A percentile compares a stretch with the other conserved stretches of the same genome.
Evolutionary conservation across 2,329 filamentous ascomycete genomes (phyloP).

Genomic region (Anisogramma anomala): DNA sequence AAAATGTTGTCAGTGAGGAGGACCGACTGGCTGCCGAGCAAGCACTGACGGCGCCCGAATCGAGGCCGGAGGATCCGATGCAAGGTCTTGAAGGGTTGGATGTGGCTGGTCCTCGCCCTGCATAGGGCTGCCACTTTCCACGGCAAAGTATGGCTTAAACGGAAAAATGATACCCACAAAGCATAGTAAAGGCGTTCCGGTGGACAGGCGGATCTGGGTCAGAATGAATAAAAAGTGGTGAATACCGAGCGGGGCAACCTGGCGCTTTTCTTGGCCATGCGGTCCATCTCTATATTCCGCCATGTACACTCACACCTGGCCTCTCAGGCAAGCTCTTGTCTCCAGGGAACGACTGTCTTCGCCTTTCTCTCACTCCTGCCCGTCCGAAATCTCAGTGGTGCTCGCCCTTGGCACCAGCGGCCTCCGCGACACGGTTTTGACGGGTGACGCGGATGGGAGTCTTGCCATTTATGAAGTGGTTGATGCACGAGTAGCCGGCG

Average conservation of each 20-base stretch:
- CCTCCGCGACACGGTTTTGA: slow-evolving; percentile 43
- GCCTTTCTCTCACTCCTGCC: slow-evolving; percentile 11
- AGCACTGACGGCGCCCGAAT: slow-evolving; percentile 35
- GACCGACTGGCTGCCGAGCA: slow-evolving; percentile 52
- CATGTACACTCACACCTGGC: slow-evolving; percentile 13
- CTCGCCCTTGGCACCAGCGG: slow-evolving; percentile 22
- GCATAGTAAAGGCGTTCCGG: slow-evolving; percentile 38
- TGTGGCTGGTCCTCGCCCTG: slow-evolving; percentile 79
- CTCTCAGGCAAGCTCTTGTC: slow-evolving; percentile 3
- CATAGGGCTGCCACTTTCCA: slow-evolving; percentile 29
- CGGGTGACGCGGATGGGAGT: slow-evolving; percentile 79
- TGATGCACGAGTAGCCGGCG: slow-evolving; percentile 67
- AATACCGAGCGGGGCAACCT: slow-evolving; percentile 4
- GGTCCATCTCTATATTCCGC: slow-evolving; percentile 9
- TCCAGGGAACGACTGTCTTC: slow-evolving; percentile 13
- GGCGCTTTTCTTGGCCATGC: slow-evolving; percentile 5
- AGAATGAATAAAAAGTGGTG: slow-evolving; percentile 12
- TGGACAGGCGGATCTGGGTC: slow-evolving; percentile 14
- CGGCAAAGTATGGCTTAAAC: slow-evolving; percentile 14
- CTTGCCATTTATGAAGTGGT: slow-evolving; percentile 83
- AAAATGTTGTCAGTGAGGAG: slow-evolving; percentile 75
- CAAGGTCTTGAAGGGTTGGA: slow-evolving; percentile 87
- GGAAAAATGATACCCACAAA: slow-evolving; percentile 12
- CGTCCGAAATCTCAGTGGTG: slow-evolving; percentile 23
- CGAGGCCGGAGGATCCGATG: slow-evolving; percentile 72